Evolutionary conservation across 2,329 filamentous ascomycete genomes (phyloP), one percentile per base, ranked within the genome.

Genomic region (Aspergillus texensis): DNA sequence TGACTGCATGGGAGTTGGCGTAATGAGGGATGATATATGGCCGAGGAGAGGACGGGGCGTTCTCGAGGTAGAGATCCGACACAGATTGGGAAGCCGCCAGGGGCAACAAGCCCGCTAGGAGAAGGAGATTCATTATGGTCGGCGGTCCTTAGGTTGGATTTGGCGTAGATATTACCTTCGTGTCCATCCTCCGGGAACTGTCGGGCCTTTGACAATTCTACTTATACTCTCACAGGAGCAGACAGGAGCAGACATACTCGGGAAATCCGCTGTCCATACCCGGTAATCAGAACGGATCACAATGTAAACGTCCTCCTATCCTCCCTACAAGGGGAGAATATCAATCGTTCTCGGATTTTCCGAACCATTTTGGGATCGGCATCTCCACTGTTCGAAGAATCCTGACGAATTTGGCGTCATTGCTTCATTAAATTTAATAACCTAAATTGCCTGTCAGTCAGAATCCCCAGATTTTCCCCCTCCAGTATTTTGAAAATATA

Each of bases 11-110:
- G 1, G 67, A 65, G 21, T 74, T 72, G 12, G 73, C 67, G 60
- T 77, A 75, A 59, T 77, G 72, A 50, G 72, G 75, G 36, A 79
- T 70, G 45, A 78, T 69, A 57, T 80, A 80, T 2, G 78, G 75
- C 8, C 74, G 76, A 4, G 74, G 71, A 36, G 70, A 67, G 4
- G 73, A 67, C 6, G 77, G 77, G 2, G 78, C 76, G 36, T 68
- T 62, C 21, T 70, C 68, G 9, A 72, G 70, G 45, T 68, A 68
- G n/a, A 75, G 71, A 30, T 69, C 68, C 26, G 67, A 61, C 10
- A 71, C 43, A 19, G 64, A 60, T 28, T 60, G 57, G 28, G 45
- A 24, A 21, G 57, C 45, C 32, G 52, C 32, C 43, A 65, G 62
- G 14, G 57, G 56, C 16, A 64, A 57, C 28, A 57, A 58, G 10